These are phyloP conservation scores for Ascobolus immersus DNA, from an alignment of 495 filamentous ascomycete species.

Conservation along the genomic window DNA sequence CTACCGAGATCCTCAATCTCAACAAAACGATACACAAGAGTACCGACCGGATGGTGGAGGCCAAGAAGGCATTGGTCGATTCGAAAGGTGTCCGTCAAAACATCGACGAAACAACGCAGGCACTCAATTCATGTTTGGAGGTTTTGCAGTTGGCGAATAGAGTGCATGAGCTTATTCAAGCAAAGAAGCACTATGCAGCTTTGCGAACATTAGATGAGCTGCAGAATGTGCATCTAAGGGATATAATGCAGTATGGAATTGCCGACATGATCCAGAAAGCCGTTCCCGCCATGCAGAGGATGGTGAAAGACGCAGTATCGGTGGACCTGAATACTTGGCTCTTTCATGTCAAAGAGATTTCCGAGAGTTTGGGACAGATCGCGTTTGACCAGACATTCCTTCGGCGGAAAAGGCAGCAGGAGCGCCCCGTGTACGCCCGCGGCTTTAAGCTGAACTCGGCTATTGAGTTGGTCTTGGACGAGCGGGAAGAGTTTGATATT, in stretches of 20 bases:
- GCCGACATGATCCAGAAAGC: constrained; percentile 89
- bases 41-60: constrained; percentile 77
- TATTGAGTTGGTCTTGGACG: constrained; percentile 83
- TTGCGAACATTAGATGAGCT: constrained; percentile 83
- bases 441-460: constrained; percentile 86
- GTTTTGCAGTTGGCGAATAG: constrained; percentile 83
- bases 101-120: constrained; percentile 75
- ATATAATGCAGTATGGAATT: constrained; percentile 79
- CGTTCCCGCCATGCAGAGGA: constrained; percentile 70
- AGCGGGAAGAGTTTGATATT: constrained; percentile 82
- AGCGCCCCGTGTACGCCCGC: constrained; percentile 47
- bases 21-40: constrained; percentile 90
- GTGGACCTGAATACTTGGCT: constrained; percentile 91
- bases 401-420: constrained; percentile 58
- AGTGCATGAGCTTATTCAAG: constrained; percentile 66
- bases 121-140: constrained; percentile 71
- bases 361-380: constrained; percentile 85
- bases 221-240: constrained; percentile 84
- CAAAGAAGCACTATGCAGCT: constrained; percentile 86
- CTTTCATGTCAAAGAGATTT: constrained; percentile 84
- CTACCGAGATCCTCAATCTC: constrained; percentile 70
- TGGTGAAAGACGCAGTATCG: constrained; percentile 93
- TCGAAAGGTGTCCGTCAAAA: constrained; percentile 82
- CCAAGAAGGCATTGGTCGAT: constrained; percentile 82
- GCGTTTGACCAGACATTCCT: constrained; percentile 86